Conservation (phyloP, 2,329 filamentous ascomycete species). For the Arachnopeziza araneosa region DNA sequence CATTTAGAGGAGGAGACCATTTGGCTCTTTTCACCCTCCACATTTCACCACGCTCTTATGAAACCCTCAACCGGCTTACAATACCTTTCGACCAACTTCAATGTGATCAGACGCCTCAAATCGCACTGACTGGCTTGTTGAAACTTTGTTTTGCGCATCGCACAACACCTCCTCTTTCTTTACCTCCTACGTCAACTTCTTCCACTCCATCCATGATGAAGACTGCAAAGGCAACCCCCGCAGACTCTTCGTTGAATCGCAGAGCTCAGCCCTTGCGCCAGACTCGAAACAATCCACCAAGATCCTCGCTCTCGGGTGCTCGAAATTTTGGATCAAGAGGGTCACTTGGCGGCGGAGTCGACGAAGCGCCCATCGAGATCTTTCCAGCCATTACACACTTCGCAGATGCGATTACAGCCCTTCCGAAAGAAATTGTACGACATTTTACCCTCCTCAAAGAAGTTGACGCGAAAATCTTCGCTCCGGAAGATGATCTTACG, state of each 20-base stretch:
- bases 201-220: constrained; percentile 28
- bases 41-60: not conserved
- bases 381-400: constrained; percentile 69
- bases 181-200: constrained; percentile 3
- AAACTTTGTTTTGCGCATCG: constrained; percentile 14
- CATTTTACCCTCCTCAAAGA: constrained; percentile 96
- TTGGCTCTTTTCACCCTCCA: not conserved
- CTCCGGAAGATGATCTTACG: constrained; percentile 76
- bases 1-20: not conserved
- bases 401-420: constrained; percentile 83
- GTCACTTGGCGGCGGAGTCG: constrained; percentile 38
- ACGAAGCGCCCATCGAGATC: constrained; percentile 57
- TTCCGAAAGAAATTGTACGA: constrained; percentile 90
- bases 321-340: constrained; percentile 39
- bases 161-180: constrained; percentile 15
- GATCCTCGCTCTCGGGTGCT: constrained; percentile 44
- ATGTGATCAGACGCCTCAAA: constrained; percentile 18
- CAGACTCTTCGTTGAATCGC: constrained; percentile 33
- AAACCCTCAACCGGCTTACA: not conserved
- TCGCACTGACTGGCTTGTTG: not conserved
- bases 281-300: constrained; percentile 58
- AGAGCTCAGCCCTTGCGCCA: constrained; percentile 60
- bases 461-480: constrained; percentile 94
- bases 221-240: constrained; percentile 26
- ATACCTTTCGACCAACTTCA: constrained; percentile 5